Conservation (phyloP, 148 eudicot species). For the Salicornia ramosissima region DNA sequence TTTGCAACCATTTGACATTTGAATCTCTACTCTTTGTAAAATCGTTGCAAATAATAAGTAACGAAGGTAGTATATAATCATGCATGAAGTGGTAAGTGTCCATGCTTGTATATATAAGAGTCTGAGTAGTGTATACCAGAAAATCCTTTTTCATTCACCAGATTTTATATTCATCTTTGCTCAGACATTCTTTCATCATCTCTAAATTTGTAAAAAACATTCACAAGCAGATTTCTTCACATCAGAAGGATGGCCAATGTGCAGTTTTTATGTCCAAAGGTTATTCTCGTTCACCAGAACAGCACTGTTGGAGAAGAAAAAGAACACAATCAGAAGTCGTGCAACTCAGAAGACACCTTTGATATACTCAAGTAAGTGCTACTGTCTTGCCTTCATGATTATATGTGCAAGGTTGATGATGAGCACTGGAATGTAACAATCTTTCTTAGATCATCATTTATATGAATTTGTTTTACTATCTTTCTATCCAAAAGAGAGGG, state of each 20-base stretch:
- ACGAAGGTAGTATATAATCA: too few relatives aligned
- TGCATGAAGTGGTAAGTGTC: too few relatives aligned
- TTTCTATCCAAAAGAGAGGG: too few relatives aligned
- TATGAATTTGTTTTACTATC: not conserved
- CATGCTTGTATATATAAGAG: too few relatives aligned
- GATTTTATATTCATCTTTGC: not conserved
- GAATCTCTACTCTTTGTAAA: too few relatives aligned
- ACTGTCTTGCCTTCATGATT: not conserved
- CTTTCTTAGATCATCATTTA: not conserved
- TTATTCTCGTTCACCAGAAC: not conserved
- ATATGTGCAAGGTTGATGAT: not conserved
- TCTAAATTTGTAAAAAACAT: not conserved
- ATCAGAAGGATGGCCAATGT: conserved; percentile 11
- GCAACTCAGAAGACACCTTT: not conserved
- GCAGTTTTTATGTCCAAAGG: not conserved
- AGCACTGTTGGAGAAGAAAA: not conserved
- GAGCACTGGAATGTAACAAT: not conserved
- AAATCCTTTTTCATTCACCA: too few relatives aligned
- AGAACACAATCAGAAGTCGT: not conserved
- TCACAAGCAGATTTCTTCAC: not conserved
- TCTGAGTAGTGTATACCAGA: too few relatives aligned
- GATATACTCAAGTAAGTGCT: conserved; percentile 10
- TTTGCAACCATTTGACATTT: too few relatives aligned
- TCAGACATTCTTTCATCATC: not conserved
- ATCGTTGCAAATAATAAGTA: too few relatives aligned